Evolutionary conservation across 2,329 filamentous ascomycete species (phyloP).

Genomic region (Ascomycota sp.): DNA sequence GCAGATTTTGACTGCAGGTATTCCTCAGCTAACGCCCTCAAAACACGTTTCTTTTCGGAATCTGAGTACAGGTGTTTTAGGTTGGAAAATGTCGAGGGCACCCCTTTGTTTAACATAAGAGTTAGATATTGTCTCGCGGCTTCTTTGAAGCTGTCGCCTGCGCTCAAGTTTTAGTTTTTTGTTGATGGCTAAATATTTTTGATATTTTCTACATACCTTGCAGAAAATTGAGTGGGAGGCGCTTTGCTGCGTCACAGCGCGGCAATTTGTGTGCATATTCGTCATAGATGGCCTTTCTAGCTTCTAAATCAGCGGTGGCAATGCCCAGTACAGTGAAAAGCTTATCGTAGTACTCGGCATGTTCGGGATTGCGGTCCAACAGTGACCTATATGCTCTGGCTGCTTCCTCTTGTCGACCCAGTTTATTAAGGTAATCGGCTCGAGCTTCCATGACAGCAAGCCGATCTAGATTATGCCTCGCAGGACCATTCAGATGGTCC

Average conservation of each 20-base stretch:
- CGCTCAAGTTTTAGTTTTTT: not conserved
- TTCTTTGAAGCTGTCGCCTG: constrained; percentile 58
- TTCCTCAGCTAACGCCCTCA: constrained; percentile 57
- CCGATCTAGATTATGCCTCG: constrained; percentile 64
- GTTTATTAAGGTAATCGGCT: constrained; percentile 62
- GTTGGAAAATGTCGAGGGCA: constrained; percentile 92
- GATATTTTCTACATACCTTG: constrained; percentile 25
- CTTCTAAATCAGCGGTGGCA: constrained; percentile 32
- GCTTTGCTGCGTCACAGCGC: constrained; percentile 64
- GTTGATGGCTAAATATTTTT: no score
- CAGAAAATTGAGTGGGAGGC: constrained; percentile 79
- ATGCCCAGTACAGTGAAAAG: constrained; percentile 51
- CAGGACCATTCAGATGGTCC: constrained; percentile 62
- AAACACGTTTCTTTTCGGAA: constrained; percentile 51
- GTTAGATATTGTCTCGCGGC: constrained; percentile 63
- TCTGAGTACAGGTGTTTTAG: constrained; percentile 83
- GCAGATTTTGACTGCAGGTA: constrained; percentile 45
- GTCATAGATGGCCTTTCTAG: constrained; percentile 49
- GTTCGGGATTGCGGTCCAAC: constrained; percentile 73
- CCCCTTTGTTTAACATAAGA: constrained; percentile 74
- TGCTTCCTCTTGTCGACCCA: constrained; percentile 63
- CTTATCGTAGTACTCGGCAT: constrained; percentile 66
- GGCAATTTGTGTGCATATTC: constrained; percentile 66
- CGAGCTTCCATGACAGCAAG: constrained; percentile 69
- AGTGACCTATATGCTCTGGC: constrained; percentile 62